A percentile compares a stretch with the other conserved stretches of the same genome.
These are phyloP conservation scores for Glutinoglossum americanum DNA, from an alignment of 495 filamentous ascomycete genomes.

Conservation along the genomic window DNA sequence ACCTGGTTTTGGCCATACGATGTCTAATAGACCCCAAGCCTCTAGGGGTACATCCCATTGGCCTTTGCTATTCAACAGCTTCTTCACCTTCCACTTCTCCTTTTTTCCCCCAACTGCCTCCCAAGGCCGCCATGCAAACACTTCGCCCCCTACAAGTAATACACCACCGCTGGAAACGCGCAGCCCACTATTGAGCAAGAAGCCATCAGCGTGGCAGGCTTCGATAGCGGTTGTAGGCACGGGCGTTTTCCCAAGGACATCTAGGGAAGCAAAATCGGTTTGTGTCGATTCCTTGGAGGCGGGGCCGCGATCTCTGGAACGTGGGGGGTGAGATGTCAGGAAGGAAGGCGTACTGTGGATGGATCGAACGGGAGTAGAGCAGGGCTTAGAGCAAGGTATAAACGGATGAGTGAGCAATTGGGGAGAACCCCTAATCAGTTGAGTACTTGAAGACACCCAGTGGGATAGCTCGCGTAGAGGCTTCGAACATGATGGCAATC, in stretches of 20 bases:
- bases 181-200: constrained; percentile 57
- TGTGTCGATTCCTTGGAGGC: constrained; percentile 35
- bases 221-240: constrained; percentile 68
- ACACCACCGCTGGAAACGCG: constrained; percentile 42
- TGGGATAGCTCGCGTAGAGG: neutral
- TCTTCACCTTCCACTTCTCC: constrained; percentile 16
- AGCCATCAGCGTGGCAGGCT: constrained; percentile 52
- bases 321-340: neutral
- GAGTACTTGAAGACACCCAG: neutral
- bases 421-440: neutral
- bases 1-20: constrained; percentile 88
- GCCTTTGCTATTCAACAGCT: constrained; percentile 49
- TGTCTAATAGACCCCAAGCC: constrained; percentile 52
- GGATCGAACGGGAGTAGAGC: constrained; percentile 3
- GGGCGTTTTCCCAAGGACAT: constrained; percentile 60
- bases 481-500: neutral
- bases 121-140: constrained; percentile 78
- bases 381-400: constrained; percentile 16
- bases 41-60: constrained; percentile 55
- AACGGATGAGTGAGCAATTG: constrained; percentile 5
- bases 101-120: constrained; percentile 12
- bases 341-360: neutral
- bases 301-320: constrained; percentile 32
- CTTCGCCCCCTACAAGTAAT: constrained; percentile 62
- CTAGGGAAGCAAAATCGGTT: constrained; percentile 53